Evolutionary conservation across 345 rosid genomes (phyloP), one percentile per base, ranked within the genome.

Genomic region (Pistacia atlantica): DNA sequence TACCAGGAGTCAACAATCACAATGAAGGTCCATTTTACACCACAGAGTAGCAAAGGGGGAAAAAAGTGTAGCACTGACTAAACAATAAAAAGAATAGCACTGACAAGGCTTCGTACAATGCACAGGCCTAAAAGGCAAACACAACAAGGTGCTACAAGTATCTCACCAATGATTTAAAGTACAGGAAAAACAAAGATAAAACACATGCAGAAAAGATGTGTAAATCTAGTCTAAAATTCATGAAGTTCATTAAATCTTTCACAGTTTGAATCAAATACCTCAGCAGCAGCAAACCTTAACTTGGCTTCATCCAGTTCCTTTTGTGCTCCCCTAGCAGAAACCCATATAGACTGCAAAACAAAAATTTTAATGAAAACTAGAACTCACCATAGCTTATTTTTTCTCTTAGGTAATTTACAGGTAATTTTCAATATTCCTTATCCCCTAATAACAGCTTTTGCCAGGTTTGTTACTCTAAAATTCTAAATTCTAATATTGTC

Each of bases 281-380:
- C 99, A 0, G 97, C 98, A 64, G 98, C 98, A 72, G 98, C 99
- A 87, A 92, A 96, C 86, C 97, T 89, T 88, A 93, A 78, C 84
- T 90, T 92, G 65, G 93, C 97, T 80, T 96, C 98, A 78, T 93
- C 99, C 65, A 90, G 83, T 75, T 96, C 97, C 89, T 78, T 93
- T 63, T 92, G 97, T 69, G 84, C 85, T 77, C 96, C 96, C 80
- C 94, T 80, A 54, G 82, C 85, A 84, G 89, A 86, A 84, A 90
- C 85, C 99, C 99, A 96, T 80, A 96, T 87, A 51, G 98, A 93
- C 98, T 95, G 88, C 84, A 22, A 22, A 75, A 72, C 57, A 46
- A 55, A 42, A 62, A 67, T 48, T 69, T 57, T 10, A 78, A 11
- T n/a, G n/a, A 18, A 46, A 62, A 33, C 60, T 46, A 16, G 18